Percentiles rank a stretch among this genome's conserved stretches.
Evolutionary conservation across 805 yeast genomes (phyloP).

Genomic region (Lipomyces sp.): DNA sequence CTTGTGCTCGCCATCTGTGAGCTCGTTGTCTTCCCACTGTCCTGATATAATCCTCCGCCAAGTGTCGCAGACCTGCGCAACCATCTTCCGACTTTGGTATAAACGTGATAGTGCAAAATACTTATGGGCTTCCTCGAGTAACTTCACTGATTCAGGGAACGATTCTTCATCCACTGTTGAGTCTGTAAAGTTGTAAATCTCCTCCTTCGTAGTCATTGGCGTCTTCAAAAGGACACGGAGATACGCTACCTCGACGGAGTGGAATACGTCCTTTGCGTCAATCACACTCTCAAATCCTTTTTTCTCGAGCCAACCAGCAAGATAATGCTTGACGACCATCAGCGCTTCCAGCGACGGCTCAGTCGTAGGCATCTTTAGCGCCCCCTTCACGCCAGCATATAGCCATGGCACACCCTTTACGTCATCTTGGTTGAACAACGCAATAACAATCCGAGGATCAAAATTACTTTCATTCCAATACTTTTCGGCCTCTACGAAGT

Average conservation of each 20-base stretch:
- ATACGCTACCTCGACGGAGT: constrained; percentile 44
- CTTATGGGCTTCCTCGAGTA: constrained; percentile 37
- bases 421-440: constrained; percentile 34
- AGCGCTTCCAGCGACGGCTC: constrained; percentile 33
- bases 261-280: constrained; percentile 41
- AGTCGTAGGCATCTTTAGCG: constrained; percentile 22
- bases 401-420: constrained; percentile 42
- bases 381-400: constrained; percentile 42
- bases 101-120: constrained; percentile 43
- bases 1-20: constrained; percentile 40
- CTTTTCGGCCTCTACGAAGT: constrained; percentile 41
- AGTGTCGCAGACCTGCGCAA: constrained; percentile 41
- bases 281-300: constrained; percentile 42
- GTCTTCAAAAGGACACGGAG: constrained; percentile 39
- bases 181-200: constrained; percentile 40
- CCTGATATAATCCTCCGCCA: constrained; percentile 41
- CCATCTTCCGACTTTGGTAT: constrained; percentile 39
- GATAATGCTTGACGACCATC: constrained; percentile 38
- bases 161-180: constrained; percentile 40
- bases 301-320: constrained; percentile 43
- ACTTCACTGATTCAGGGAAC: constrained; percentile 36
- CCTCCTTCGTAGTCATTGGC: constrained; percentile 37
- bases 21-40: constrained; percentile 40
- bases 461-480: constrained; percentile 47
- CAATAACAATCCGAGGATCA: constrained; percentile 47